phyloP scores from a whole-genome alignment of 108 stramenopile species.

The Pseudonitzschia pungens region DNA sequence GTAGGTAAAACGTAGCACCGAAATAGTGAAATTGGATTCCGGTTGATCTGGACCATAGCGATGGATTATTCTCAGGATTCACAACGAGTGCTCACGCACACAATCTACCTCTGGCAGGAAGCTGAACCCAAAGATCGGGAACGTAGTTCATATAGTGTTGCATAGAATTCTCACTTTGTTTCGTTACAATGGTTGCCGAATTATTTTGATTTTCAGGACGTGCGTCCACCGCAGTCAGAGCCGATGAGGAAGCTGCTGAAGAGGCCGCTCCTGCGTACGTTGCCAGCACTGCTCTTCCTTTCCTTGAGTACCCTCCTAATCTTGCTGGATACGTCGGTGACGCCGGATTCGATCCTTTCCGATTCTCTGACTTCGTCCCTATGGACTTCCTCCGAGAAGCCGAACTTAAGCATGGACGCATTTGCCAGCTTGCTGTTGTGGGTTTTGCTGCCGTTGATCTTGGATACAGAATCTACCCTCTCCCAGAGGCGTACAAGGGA shows the following conservation, averaged over 20 bases:
- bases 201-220: constrained; percentile 23
- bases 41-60: no score
- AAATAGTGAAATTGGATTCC: neutral
- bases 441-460: constrained; percentile 92
- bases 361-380: constrained; percentile 85
- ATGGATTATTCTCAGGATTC: no score
- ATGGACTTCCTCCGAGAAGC: constrained; percentile 92
- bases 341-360: constrained; percentile 92
- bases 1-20: constrained; percentile 19
- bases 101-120: no score
- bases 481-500: constrained; percentile 77
- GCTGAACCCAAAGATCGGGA: no score
- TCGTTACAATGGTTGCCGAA: neutral
- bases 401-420: constrained; percentile 95
- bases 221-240: constrained; percentile 18
- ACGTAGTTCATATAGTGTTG: no score
- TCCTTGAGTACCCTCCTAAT: constrained; percentile 88
- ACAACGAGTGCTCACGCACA: no score
- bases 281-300: constrained; percentile 77
- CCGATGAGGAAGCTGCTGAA: constrained; percentile 25
- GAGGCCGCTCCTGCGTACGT: constrained; percentile 28
- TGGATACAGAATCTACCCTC: constrained; percentile 74
- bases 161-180: neutral
- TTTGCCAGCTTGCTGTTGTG: constrained; percentile 88
- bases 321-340: constrained; percentile 87